Percentiles rank a stretch among this genome's conserved stretches.
These are phyloP conservation scores for Salix koriyanagi DNA, from an alignment of 345 rosid genomes.

Conservation along the genomic window DNA sequence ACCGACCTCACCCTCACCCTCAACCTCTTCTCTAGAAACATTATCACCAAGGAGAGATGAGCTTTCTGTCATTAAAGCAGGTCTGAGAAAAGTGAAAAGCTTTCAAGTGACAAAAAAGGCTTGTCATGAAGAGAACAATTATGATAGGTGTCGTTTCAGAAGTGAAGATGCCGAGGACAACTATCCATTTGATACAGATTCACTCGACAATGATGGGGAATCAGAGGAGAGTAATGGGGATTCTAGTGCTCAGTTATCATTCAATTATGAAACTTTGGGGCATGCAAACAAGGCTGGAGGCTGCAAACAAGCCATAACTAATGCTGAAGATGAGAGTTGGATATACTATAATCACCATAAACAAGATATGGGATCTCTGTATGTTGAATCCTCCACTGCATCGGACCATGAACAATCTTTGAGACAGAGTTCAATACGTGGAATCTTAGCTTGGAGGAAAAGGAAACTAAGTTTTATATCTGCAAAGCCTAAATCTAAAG, in stretches of 20 bases:
- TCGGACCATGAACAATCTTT: slow-evolving; percentile 24
- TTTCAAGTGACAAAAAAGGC: slow-evolving; percentile 39
- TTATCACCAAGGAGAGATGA: slow-evolving; percentile 31
- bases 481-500: slow-evolving; percentile 36
- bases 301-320: background rate
- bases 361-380: slow-evolving; percentile 31
- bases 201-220: slow-evolving; percentile 32
- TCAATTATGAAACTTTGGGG: slow-evolving; percentile 51
- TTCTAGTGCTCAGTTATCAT: slow-evolving; percentile 26
- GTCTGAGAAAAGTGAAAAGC: slow-evolving; percentile 44
- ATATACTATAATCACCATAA: slow-evolving; percentile 42
- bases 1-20: slow-evolving; percentile 15
- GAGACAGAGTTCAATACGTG: slow-evolving; percentile 26
- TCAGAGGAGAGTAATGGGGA: slow-evolving; percentile 28
- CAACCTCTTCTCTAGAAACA: slow-evolving; percentile 26
- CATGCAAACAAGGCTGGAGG: slow-evolving; percentile 40
- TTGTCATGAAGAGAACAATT: slow-evolving; percentile 30
- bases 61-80: slow-evolving; percentile 43
- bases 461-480: slow-evolving; percentile 46
- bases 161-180: slow-evolving; percentile 20
- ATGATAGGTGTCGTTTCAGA: slow-evolving; percentile 26
- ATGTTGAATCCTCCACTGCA: slow-evolving; percentile 27
- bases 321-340: slow-evolving; percentile 49
- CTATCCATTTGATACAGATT: slow-evolving; percentile 39
- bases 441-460: slow-evolving; percentile 56